A percentile compares a stretch with the other conserved stretches of the same genome.
Conservation (phyloP, 768 basidiomycete genomes). For the Pisolithus albus region DNA sequence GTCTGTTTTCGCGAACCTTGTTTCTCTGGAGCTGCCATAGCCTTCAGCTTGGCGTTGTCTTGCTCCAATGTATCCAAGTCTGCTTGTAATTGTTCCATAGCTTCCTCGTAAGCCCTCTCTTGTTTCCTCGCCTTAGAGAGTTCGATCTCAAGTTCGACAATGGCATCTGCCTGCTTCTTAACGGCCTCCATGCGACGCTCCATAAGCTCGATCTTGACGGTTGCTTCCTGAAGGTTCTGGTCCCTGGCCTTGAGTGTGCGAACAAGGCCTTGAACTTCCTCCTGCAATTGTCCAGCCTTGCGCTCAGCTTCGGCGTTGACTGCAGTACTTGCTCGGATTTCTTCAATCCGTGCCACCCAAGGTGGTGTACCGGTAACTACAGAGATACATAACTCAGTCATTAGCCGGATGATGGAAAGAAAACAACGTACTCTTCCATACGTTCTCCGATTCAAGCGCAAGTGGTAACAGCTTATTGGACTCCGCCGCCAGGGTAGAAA, state of each 20-base stretch:
- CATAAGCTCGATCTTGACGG: conserved; percentile 92
- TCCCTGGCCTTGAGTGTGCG: conserved; percentile 85
- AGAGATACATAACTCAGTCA: background rate
- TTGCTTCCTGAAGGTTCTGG: conserved; percentile 80
- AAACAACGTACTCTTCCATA: conserved; percentile 59
- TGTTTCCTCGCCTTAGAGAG: conserved; percentile 78
- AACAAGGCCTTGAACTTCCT: conserved; percentile 83
- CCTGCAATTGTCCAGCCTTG: conserved; percentile 76
- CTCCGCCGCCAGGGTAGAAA: conserved; percentile 65
- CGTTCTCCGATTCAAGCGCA: conserved; percentile 68
- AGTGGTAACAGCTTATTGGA: conserved; percentile 63
- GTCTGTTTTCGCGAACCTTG: conserved; percentile 45
- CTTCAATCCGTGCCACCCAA: conserved; percentile 76
- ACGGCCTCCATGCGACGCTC: conserved; percentile 87
- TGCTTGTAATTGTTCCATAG: conserved; percentile 86
- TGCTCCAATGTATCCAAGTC: conserved; percentile 84
- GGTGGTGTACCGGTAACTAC: conserved; percentile 72
- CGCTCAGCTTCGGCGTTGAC: conserved; percentile 91
- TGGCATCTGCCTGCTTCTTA: conserved; percentile 84
- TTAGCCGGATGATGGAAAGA: background rate
- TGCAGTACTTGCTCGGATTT: conserved; percentile 76
- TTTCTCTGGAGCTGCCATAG: conserved; percentile 57
- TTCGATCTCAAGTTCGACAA: conserved; percentile 75
- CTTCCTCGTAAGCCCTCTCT: conserved; percentile 85
- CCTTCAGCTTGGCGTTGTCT: conserved; percentile 81